Evolutionary conservation across 2,329 filamentous ascomycete species (phyloP).

Genomic region (Fusarium sp.): DNA sequence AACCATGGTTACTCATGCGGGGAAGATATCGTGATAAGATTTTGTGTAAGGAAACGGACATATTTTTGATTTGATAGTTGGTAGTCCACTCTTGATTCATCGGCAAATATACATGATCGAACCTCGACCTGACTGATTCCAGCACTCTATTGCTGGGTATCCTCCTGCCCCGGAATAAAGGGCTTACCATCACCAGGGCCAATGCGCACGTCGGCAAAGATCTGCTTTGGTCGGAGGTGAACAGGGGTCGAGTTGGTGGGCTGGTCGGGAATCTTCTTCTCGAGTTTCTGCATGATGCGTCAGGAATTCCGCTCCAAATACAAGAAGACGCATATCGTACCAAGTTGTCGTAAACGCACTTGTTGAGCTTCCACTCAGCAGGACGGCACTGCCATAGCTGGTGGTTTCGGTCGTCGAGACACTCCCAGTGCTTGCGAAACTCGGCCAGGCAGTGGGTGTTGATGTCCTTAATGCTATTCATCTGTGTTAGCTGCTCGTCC

Average conservation of each 20-base stretch:
- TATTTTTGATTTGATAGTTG: slow-evolving; percentile 33
- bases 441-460: slow-evolving; percentile 93
- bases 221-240: slow-evolving; percentile 75
- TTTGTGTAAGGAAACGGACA: slow-evolving; percentile 2
- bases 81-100: slow-evolving; percentile 47
- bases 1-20: neutral
- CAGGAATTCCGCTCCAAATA: slow-evolving; percentile 5
- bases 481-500: slow-evolving; percentile 32
- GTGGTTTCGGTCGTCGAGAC: slow-evolving; percentile 97
- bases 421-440: slow-evolving; percentile 95
- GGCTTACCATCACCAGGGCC: slow-evolving; percentile 59
- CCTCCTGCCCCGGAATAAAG: slow-evolving; percentile 53
- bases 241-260: slow-evolving; percentile 78
- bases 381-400: slow-evolving; percentile 95
- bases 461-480: slow-evolving; percentile 85
- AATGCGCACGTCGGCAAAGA: slow-evolving; percentile 68
- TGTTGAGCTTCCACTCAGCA: slow-evolving; percentile 89
- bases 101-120: slow-evolving; percentile 50
- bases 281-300: slow-evolving; percentile 71
- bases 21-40: neutral
- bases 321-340: slow-evolving; percentile 64
- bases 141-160: slow-evolving; percentile 53
- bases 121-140: slow-evolving; percentile 37
- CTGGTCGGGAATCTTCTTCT: slow-evolving; percentile 82
- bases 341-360: slow-evolving; percentile 95